These are phyloP conservation scores for Spergularia azorica DNA, from an alignment of 179 eudicot species.

Conservation along the genomic window DNA sequence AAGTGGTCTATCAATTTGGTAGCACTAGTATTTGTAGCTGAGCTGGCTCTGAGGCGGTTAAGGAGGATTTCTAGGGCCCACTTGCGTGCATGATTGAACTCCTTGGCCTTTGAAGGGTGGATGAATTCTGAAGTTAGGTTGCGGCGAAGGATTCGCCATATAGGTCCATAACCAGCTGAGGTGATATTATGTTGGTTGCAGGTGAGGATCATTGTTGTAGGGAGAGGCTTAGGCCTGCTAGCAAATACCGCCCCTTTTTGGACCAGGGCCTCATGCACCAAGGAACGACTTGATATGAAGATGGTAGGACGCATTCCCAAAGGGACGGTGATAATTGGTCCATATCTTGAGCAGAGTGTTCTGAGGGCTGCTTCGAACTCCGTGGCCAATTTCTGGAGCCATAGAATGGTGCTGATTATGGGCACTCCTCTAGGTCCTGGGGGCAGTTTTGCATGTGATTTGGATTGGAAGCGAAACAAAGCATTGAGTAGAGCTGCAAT, in stretches of 20 bases:
- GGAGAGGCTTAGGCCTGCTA: not conserved
- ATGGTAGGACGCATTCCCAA: not conserved
- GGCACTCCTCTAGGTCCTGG: slow-evolving; percentile 17
- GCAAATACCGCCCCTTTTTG: not conserved
- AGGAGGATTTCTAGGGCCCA: not conserved
- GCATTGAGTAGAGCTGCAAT: slow-evolving; percentile 15
- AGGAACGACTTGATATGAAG: not conserved
- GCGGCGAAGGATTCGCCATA: not conserved
- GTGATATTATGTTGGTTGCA: not conserved
- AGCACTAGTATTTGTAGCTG: not conserved
- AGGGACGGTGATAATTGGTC: not conserved
- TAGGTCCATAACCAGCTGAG: not conserved
- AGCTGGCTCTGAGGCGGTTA: not conserved
- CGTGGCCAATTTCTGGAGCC: slow-evolving; percentile 14
- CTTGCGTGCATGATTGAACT: not conserved
- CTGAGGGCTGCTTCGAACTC: slow-evolving; percentile 18
- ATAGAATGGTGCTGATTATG: slow-evolving; percentile 10
- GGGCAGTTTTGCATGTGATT: slow-evolving; percentile 5
- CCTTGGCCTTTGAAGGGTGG: not conserved
- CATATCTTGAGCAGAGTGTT: not conserved
- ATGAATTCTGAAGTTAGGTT: not conserved
- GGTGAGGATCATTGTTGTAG: not conserved
- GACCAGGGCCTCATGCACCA: not conserved
- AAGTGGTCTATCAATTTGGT: not conserved
- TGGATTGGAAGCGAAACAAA: slow-evolving; percentile 1